These are phyloP conservation scores for Ophiocordyceps camponoti-rufipedis DNA, from an alignment of 2,329 filamentous ascomycete genomes.

Conservation along the genomic window DNA sequence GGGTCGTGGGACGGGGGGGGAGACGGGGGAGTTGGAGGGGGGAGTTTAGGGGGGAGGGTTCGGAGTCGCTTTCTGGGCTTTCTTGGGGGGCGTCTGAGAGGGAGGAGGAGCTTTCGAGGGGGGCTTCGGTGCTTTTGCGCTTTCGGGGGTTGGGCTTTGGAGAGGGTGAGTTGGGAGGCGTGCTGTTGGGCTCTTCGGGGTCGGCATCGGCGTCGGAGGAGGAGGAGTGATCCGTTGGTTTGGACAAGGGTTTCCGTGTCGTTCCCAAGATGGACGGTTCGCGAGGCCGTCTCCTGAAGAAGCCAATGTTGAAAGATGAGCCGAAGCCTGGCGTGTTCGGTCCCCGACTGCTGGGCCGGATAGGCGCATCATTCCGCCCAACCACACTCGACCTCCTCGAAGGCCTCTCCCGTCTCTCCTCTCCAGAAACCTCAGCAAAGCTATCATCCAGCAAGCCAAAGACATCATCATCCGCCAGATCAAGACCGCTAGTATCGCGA, in stretches of 20 bases:
- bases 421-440: slow-evolving; percentile 15
- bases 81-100: slow-evolving; percentile 2
- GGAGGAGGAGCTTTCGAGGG: slow-evolving; percentile 14
- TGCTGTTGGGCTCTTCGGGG: slow-evolving; percentile 34
- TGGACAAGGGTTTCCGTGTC: slow-evolving; percentile 21
- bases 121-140: slow-evolving; percentile 33
- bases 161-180: slow-evolving; percentile 32
- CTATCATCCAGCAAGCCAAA: slow-evolving; percentile 27
- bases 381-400: slow-evolving; percentile 28
- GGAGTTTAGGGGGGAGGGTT: slow-evolving; percentile 18
- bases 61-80: slow-evolving; percentile 17
- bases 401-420: slow-evolving; percentile 16
- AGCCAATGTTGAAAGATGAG: slow-evolving; percentile 34
- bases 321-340: slow-evolving; percentile 28
- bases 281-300: slow-evolving; percentile 36
- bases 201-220: slow-evolving; percentile 34
- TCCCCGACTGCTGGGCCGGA: slow-evolving; percentile 32
- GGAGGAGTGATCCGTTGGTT: slow-evolving; percentile 20
- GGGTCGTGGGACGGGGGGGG: slow-evolving; percentile 9
- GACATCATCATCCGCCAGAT: slow-evolving; percentile 26
- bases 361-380: slow-evolving; percentile 30
- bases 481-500: slow-evolving; percentile 27
- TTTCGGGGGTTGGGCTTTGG: slow-evolving; percentile 19
- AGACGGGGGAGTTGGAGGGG: slow-evolving; percentile 14
- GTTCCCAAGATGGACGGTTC: slow-evolving; percentile 45